These are phyloP conservation scores for Diplocarpon mali DNA, from an alignment of 2,329 filamentous ascomycete genomes.

Conservation along the genomic window DNA sequence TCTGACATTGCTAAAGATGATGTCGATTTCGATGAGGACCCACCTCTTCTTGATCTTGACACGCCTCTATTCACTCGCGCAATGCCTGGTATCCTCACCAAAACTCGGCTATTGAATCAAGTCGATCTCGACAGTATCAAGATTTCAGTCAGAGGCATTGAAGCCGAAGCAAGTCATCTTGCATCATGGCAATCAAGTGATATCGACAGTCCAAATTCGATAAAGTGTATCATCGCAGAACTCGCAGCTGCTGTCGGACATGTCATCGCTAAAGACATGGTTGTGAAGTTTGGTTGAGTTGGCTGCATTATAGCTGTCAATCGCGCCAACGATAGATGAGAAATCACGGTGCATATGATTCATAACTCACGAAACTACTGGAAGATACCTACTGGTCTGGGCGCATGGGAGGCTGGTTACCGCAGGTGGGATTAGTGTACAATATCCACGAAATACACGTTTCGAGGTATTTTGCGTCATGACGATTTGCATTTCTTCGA, in stretches of 20 bases:
- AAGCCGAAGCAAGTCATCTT: conserved; percentile 40
- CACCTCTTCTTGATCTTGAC: conserved; percentile 13
- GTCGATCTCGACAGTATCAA: conserved; percentile 49
- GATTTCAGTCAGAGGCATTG: conserved; percentile 31
- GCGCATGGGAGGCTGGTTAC: too few relatives aligned
- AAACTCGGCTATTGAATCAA: conserved; percentile 37
- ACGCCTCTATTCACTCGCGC: conserved; percentile 45
- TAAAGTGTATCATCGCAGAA: conserved; percentile 56
- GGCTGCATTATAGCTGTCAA: neutral
- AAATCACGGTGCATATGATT: neutral
- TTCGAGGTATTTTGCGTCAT: too few relatives aligned
- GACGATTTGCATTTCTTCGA: conserved; percentile 17
- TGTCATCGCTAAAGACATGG: conserved; percentile 43
- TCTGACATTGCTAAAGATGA: conserved; percentile 6
- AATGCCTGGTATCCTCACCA: conserved; percentile 56
- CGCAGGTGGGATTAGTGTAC: too few relatives aligned
- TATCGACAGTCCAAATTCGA: conserved; percentile 36
- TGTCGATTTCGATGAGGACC: conserved; percentile 9
- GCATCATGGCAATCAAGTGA: conserved; percentile 46
- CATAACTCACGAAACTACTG: neutral
- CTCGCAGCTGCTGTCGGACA: conserved; percentile 55
- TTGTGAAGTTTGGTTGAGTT: conserved; percentile 31
- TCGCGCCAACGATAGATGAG: neutral
- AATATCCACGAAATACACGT: too few relatives aligned
- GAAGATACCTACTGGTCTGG: too few relatives aligned